Evolutionary conservation across 495 filamentous ascomycete genomes (phyloP).

Genomic region (Trichoderma orchidacearum): DNA sequence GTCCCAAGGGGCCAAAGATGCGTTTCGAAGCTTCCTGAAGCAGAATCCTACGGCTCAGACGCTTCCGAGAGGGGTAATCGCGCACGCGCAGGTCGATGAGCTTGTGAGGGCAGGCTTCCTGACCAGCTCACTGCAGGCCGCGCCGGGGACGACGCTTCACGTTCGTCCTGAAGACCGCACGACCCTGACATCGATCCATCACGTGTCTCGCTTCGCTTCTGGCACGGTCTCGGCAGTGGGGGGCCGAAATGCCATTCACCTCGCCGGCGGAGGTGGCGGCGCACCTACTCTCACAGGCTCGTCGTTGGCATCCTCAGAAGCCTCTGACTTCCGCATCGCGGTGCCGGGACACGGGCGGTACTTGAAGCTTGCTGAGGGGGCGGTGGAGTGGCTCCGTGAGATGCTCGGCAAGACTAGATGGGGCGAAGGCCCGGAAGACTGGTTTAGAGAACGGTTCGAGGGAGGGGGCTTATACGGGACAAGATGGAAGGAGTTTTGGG

Average conservation of each 20-base stretch:
- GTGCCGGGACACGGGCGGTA: slow-evolving; percentile 63
- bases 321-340: slow-evolving; percentile 41
- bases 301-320: background rate
- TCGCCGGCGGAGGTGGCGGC: slow-evolving; percentile 29
- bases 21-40: slow-evolving; percentile 40
- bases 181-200: slow-evolving; percentile 37
- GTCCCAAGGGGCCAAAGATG: slow-evolving; percentile 37
- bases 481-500: slow-evolving; percentile 68
- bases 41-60: slow-evolving; percentile 38
- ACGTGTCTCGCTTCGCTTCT: slow-evolving; percentile 41
- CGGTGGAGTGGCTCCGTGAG: slow-evolving; percentile 50
- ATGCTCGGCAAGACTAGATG: slow-evolving; percentile 51
- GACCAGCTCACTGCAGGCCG: slow-evolving; percentile 11
- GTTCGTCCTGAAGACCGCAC: slow-evolving; percentile 40
- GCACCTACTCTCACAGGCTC: slow-evolving; percentile 10
- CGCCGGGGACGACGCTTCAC: slow-evolving; percentile 20
- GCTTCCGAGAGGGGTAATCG: slow-evolving; percentile 21
- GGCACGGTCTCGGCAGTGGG: slow-evolving; percentile 51
- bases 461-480: slow-evolving; percentile 48
- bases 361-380: slow-evolving; percentile 52
- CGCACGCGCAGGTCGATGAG: slow-evolving; percentile 19
- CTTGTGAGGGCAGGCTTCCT: slow-evolving; percentile 64
- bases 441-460: slow-evolving; percentile 70
- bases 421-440: slow-evolving; percentile 48
- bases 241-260: slow-evolving; percentile 39